These are phyloP conservation scores for Sorghum bicolor DNA, from an alignment of 176 grass and related monocot genomes.

Conservation along the genomic window DNA sequence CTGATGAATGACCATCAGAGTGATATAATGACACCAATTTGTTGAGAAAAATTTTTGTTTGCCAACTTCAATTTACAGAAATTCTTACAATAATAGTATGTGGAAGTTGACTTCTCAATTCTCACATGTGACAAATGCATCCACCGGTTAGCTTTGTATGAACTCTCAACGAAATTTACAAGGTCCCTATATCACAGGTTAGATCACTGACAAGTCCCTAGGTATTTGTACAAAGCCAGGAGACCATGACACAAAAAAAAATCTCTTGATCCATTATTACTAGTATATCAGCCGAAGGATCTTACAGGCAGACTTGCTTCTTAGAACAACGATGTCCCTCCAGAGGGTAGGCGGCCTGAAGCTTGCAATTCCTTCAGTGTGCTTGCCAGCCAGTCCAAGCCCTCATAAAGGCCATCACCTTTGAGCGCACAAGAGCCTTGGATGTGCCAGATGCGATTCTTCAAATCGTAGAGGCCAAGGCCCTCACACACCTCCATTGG, in stretches of 20 bases:
- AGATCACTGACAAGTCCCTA: slow-evolving; percentile 23
- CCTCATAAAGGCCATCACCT: slow-evolving; percentile 75
- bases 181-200: slow-evolving; percentile 1
- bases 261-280: background rate
- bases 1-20: background rate
- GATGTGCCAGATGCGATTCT: slow-evolving; percentile 69
- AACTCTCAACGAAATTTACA: slow-evolving; percentile 34
- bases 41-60: background rate
- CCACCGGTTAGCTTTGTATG: slow-evolving; percentile 15
- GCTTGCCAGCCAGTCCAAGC: slow-evolving; percentile 67
- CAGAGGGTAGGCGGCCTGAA: slow-evolving; percentile 48
- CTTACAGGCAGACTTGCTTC: slow-evolving; percentile 14
- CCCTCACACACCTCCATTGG: slow-evolving; percentile 69
- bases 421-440: slow-evolving; percentile 68
- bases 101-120: background rate
- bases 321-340: slow-evolving; percentile 49
- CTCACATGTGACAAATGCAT: background rate
- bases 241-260: background rate
- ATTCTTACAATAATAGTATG: background rate
- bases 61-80: slow-evolving; percentile 21
- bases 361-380: slow-evolving; percentile 62
- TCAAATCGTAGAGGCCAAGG: slow-evolving; percentile 71
- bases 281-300: background rate
- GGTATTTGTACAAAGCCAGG: background rate
- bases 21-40: background rate